Conservation (phyloP, 176 grass and related monocot genomes). For the Typha latifolia region DNA sequence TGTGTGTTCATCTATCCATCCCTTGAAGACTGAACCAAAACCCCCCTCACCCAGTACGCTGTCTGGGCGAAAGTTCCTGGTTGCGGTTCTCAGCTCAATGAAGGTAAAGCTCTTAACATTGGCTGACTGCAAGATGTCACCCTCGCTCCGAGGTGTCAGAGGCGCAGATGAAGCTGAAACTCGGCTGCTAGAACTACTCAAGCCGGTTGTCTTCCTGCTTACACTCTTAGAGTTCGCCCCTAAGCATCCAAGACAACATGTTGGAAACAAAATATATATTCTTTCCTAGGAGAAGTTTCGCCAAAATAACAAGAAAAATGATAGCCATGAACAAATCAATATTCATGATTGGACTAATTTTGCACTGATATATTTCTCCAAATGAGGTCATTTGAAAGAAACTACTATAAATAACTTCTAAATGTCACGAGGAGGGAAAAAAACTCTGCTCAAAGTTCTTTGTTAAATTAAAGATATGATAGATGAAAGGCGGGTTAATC, state of each 20-base stretch:
- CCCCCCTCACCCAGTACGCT: constrained; percentile 66
- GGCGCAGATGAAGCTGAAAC: constrained; percentile 27
- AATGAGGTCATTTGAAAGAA: neutral
- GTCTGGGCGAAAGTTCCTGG: constrained; percentile 64
- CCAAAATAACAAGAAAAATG: neutral
- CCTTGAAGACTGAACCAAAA: constrained; percentile 66
- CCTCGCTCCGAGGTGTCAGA: constrained; percentile 42
- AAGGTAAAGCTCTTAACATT: constrained; percentile 64
- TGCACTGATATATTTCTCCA: neutral
- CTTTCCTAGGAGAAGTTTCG: neutral
- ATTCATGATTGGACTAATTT: neutral
- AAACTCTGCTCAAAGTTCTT: too few species aligned
- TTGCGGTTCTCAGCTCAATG: constrained; percentile 51
- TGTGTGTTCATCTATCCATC: constrained; percentile 71
- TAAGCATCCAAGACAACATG: constrained; percentile 1
- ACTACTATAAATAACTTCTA: too few species aligned
- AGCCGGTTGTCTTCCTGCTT: constrained; percentile 19
- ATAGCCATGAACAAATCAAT: neutral
- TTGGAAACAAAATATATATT: neutral
- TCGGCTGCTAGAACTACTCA: constrained; percentile 40
- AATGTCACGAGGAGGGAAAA: too few species aligned
- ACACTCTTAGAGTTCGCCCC: constrained; percentile 28
- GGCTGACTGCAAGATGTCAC: constrained; percentile 50
- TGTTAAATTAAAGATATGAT: too few species aligned
- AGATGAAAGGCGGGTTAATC: too few species aligned